Percentiles rank a stretch among this genome's conserved stretches.
phyloP scores from a whole-genome alignment of 192 early-diverging fungal species.

The Spinellus fusiger region DNA sequence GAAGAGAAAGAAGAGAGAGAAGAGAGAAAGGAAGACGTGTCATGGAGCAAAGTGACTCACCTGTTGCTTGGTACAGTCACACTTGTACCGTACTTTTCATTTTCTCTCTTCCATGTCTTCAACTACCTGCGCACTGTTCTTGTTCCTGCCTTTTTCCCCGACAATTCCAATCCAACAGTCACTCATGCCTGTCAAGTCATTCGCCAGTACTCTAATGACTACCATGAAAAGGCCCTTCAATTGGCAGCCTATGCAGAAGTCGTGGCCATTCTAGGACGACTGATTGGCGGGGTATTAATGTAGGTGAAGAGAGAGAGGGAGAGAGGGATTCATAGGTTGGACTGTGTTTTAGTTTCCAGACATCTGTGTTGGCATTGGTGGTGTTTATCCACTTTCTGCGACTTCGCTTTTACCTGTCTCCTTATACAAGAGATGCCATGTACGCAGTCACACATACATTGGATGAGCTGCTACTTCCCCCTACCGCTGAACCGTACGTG shows the following conservation, averaged over 20 bases:
- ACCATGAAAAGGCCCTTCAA: slow-evolving; percentile 56
- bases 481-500: not conserved
- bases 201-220: slow-evolving; percentile 40
- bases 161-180: not conserved
- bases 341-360: slow-evolving; percentile 17
- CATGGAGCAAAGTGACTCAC: not conserved
- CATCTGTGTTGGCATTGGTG: slow-evolving; percentile 34
- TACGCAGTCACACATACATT: slow-evolving; percentile 25
- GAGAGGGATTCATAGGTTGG: not conserved
- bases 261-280: slow-evolving; percentile 54
- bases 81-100: slow-evolving; percentile 63
- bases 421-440: slow-evolving; percentile 40
- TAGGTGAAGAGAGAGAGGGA: slow-evolving; percentile 20
- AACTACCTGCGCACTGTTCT: slow-evolving; percentile 57
- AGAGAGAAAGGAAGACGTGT: not conserved
- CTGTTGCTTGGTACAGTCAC: slow-evolving; percentile 40
- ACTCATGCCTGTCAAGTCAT: slow-evolving; percentile 33
- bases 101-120: slow-evolving; percentile 69
- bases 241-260: slow-evolving; percentile 65
- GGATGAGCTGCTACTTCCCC: slow-evolving; percentile 24
- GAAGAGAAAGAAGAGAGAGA: not conserved
- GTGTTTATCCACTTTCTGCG: slow-evolving; percentile 64
- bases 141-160: slow-evolving; percentile 54
- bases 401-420: slow-evolving; percentile 58
- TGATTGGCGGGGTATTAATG: slow-evolving; percentile 45